These are phyloP conservation scores for Piromyces finnis DNA, from an alignment of 192 early-diverging fungal species.

Conservation along the genomic window DNA sequence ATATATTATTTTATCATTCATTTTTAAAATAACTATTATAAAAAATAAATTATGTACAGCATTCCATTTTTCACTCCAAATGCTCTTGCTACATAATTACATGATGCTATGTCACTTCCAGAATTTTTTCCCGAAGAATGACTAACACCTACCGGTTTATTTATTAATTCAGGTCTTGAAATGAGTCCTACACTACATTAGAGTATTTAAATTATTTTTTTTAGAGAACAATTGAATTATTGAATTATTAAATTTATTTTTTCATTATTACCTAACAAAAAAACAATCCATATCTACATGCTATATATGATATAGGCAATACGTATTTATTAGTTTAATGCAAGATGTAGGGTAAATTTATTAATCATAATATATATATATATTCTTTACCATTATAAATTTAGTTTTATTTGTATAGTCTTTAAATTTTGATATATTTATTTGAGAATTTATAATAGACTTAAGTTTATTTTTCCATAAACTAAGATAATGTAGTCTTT, in stretches of 20 bases:
- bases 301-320: no score
- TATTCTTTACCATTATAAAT: neutral
- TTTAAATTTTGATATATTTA: neutral
- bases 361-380: neutral
- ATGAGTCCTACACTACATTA: neutral
- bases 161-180: neutral
- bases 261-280: neutral
- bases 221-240: no score
- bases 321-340: no score
- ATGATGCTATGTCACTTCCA: neutral
- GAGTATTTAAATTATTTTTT: no score
- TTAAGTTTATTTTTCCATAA: neutral
- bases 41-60: neutral
- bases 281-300: neutral
- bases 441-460: neutral
- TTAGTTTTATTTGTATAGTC: neutral
- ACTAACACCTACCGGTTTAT: neutral
- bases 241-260: no score
- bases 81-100: neutral
- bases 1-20: no score
- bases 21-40: no score
- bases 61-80: neutral
- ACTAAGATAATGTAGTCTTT: neutral
- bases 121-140: neutral
- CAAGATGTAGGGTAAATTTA: no score